phyloP scores from a whole-genome alignment of 208 protist genomes.

The Acanthamoeba culbertsoni region DNA sequence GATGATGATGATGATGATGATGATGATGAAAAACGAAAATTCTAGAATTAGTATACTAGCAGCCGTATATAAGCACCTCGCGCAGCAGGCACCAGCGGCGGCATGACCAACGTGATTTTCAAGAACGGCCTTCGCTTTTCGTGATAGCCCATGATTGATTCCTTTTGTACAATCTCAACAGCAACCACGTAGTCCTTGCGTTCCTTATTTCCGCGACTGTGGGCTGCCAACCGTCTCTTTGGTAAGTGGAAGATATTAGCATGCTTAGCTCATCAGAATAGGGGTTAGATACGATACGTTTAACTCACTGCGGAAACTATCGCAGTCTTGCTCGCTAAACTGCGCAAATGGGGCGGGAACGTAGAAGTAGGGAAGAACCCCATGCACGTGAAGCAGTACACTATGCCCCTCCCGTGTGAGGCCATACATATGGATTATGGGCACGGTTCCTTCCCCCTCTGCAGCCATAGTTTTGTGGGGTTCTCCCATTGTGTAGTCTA shows the following conservation, averaged over 20 bases:
- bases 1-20: background rate
- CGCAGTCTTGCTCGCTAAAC: conserved; percentile 53
- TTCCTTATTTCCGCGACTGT: background rate
- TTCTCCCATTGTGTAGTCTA: conserved; percentile 72
- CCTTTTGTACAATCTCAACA: conserved; percentile 75
- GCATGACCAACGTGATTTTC: conserved; percentile 68
- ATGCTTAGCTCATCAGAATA: background rate
- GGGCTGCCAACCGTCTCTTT: background rate
- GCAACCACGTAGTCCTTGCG: conserved; percentile 68
- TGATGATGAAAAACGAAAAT: background rate
- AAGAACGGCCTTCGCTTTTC: conserved; percentile 60
- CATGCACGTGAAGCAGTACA: conserved; percentile 86
- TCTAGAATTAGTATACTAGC: background rate
- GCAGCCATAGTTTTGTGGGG: conserved; percentile 75
- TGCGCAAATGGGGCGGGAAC: conserved; percentile 73
- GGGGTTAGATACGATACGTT: conserved; percentile 36
- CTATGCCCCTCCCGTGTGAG: conserved; percentile 86
- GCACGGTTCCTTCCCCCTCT: conserved; percentile 29
- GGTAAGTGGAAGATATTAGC: background rate
- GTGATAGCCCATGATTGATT: conserved; percentile 73
- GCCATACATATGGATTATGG: conserved; percentile 87
- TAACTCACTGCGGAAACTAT: conserved; percentile 29
- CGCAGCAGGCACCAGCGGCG: conserved; percentile 71
- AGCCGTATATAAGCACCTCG: too few relatives aligned
- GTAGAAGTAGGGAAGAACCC: conserved; percentile 92